Conservation (phyloP, 805 yeast species). For the Kazachstania bromeliacearum region DNA sequence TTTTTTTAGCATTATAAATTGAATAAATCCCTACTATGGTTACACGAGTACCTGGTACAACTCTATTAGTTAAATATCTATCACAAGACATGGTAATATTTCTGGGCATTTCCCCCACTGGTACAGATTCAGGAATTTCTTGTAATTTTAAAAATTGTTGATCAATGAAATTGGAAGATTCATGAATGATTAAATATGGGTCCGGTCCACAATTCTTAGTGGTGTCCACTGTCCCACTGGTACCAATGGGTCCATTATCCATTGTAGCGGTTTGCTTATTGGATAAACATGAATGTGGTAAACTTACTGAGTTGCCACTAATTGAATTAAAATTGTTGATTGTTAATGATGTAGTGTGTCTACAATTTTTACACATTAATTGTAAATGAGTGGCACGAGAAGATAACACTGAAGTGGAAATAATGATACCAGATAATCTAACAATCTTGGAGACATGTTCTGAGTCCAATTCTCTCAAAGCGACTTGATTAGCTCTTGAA, state of each 20-base stretch:
- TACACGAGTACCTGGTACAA: conserved; percentile 92
- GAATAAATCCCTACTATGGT: conserved; percentile 89
- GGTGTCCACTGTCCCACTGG: conserved; percentile 3
- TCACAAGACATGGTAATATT: conserved; percentile 82
- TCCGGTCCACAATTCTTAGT: conserved; percentile 65
- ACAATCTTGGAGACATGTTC: conserved; percentile 84
- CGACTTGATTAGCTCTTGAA: conserved; percentile 60
- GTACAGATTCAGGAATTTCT: conserved; percentile 97
- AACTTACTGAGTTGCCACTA: conserved; percentile 22
- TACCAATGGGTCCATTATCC: conserved; percentile 6
- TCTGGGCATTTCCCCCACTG: conserved; percentile 98
- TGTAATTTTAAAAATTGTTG: conserved; percentile 91
- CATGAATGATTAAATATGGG: conserved; percentile 90
- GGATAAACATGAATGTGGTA: conserved; percentile 29
- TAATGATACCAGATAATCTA: conserved; percentile 85
- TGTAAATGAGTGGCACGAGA: conserved; percentile 82
- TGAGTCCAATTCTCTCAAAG: conserved; percentile 77
- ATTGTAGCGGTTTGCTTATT: conserved; percentile 11
- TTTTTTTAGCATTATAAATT: conserved; percentile 67
- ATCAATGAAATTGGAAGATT: conserved; percentile 85
- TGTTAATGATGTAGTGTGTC: conserved; percentile 60
- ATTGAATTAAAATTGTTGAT: conserved; percentile 30
- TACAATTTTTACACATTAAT: conserved; percentile 79
- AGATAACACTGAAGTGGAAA: conserved; percentile 78
- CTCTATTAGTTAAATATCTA: conserved; percentile 78